These are phyloP conservation scores for Colletotrichum echinochloae DNA, from an alignment of 2,329 filamentous ascomycete genomes.

Conservation along the genomic window DNA sequence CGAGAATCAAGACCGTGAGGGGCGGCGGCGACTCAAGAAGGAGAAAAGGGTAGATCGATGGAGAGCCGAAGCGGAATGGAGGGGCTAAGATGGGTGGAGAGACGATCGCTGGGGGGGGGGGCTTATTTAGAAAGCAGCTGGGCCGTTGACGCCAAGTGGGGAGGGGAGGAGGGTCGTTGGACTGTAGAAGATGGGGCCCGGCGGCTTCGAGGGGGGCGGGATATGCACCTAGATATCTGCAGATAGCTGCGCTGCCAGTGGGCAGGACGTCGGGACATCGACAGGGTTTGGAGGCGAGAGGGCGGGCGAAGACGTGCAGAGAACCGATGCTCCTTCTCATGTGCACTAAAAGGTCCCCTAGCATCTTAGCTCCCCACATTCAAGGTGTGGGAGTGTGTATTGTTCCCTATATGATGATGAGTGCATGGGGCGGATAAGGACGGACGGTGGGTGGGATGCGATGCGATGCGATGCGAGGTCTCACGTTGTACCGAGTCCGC, in stretches of 20 bases:
- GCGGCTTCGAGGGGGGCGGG: conserved; percentile 35
- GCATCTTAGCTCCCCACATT: conserved; percentile 38
- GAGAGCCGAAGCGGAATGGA: conserved; percentile 36
- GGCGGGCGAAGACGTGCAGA: conserved; percentile 32
- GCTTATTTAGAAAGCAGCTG: conserved; percentile 39
- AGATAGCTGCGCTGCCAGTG: conserved; percentile 39
- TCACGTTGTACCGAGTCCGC: conserved; percentile 34
- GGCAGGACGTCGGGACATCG: conserved; percentile 28
- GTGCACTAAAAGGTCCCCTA: conserved; percentile 38
- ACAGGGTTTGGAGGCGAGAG: conserved; percentile 31
- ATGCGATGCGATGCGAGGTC: conserved; percentile 21
- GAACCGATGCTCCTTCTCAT: conserved; percentile 39
- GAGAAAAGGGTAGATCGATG: conserved; percentile 29
- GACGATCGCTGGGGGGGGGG: conserved; percentile 37
- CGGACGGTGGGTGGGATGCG: conserved; percentile 29
- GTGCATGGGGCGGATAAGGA: conserved; percentile 35
- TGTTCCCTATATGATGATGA: conserved; percentile 31
- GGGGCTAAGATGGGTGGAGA: conserved; percentile 39
- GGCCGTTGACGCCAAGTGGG: conserved; percentile 29
- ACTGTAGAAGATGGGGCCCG: conserved; percentile 31
- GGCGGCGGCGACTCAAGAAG: conserved; percentile 28
- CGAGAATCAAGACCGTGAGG: conserved; percentile 26
- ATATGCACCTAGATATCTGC: conserved; percentile 41
- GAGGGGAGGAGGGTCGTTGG: conserved; percentile 32
- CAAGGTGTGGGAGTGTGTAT: conserved; percentile 19